Evolutionary conservation across 345 rosid genomes (phyloP).

Genomic region (Gossypium sturtianum): DNA sequence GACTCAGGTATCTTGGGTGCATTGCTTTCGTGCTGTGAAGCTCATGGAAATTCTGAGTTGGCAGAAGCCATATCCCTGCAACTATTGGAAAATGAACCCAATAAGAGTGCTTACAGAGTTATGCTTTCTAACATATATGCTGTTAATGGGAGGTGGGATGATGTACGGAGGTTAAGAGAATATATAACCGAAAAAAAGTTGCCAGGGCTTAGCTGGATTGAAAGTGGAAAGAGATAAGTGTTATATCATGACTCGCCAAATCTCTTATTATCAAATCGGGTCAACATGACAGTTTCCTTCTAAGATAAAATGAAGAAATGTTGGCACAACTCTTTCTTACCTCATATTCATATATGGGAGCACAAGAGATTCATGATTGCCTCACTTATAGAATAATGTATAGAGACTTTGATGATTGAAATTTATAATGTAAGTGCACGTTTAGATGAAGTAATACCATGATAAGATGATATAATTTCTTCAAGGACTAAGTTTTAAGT

Average conservation of each 20-base stretch:
- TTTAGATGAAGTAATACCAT: too few relatives aligned
- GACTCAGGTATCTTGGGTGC: constrained; percentile 83
- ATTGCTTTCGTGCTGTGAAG: constrained; percentile 69
- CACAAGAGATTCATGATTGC: not conserved
- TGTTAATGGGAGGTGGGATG: constrained; percentile 67
- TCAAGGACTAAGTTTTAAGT: too few relatives aligned
- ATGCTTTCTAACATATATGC: constrained; percentile 78
- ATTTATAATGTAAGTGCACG: too few relatives aligned
- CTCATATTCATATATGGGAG: not conserved
- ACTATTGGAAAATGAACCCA: constrained; percentile 43
- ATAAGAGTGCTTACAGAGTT: constrained; percentile 42
- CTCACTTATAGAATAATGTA: not conserved
- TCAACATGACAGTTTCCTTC: not conserved
- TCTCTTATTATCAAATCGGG: not conserved
- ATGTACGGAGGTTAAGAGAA: constrained; percentile 49
- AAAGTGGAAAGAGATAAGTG: constrained; percentile 12
- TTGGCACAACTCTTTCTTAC: not conserved
- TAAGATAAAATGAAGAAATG: not conserved
- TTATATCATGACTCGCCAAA: not conserved
- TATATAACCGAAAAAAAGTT: not conserved
- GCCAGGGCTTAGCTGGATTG: constrained; percentile 8
- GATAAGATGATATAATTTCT: too few relatives aligned
- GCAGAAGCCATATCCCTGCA: constrained; percentile 61
- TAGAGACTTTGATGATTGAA: not conserved
- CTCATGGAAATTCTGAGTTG: constrained; percentile 46